Evolutionary conservation across 495 filamentous ascomycete species (phyloP).

Genomic region (Entonaema liquescens): DNA sequence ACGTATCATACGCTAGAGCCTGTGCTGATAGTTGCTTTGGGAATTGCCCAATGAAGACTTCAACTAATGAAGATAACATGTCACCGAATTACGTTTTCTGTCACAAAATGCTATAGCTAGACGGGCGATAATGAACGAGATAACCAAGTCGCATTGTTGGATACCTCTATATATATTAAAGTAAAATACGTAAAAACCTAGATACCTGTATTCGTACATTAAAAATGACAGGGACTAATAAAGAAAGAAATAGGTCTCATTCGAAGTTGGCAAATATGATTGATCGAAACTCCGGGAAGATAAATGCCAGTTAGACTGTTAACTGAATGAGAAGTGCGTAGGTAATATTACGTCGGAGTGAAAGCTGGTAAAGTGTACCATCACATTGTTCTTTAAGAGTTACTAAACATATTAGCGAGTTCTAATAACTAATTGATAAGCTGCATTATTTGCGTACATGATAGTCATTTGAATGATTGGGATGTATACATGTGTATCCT

Average conservation of each 20-base stretch:
- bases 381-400: conserved; percentile 33
- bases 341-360: background rate
- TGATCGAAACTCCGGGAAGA: background rate
- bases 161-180: background rate
- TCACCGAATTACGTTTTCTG: too few relatives aligned
- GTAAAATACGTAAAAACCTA: background rate
- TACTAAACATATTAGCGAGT: conserved; percentile 39
- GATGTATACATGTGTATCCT: background rate
- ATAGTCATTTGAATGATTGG: background rate
- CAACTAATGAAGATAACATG: too few relatives aligned
- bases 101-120: too few relatives aligned
- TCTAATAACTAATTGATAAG: background rate
- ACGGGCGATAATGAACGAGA: too few relatives aligned
- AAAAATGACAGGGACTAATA: background rate
- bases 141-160: too few relatives aligned
- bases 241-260: background rate
- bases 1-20: background rate
- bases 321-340: background rate
- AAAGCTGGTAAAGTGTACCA: background rate
- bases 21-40: background rate
- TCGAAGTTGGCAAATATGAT: background rate
- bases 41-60: too few relatives aligned
- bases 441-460: background rate
- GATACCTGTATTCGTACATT: background rate
- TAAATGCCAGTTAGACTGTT: background rate